A percentile compares a stretch with the other conserved stretches of the same genome.
Conservation (phyloP, 352 stramenopile genomes). For the Phytophthora litchii region DNA sequence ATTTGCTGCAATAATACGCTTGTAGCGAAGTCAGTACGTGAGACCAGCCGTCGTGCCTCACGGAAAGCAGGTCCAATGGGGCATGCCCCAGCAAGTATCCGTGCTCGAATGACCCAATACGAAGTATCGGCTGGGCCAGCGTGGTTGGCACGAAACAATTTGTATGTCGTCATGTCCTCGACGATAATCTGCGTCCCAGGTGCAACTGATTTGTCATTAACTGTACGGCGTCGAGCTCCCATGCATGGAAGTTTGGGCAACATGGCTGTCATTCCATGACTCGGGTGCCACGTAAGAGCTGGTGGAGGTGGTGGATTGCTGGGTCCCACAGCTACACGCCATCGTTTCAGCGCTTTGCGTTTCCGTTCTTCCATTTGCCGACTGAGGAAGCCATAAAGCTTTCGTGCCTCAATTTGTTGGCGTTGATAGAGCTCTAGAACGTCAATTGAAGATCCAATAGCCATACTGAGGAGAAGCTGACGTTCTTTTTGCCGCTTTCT, state of each 20-base stretch:
- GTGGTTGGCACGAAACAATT: conserved; percentile 72
- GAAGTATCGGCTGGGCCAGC: conserved; percentile 66
- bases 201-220: conserved; percentile 24
- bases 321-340: conserved; percentile 32
- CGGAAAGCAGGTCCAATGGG: conserved; percentile 54
- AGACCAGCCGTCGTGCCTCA: conserved; percentile 48
- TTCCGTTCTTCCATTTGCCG: conserved; percentile 39
- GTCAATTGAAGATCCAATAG: conserved; percentile 37
- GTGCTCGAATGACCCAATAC: conserved; percentile 71
- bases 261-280: conserved; percentile 53
- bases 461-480: conserved; percentile 12
- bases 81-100: conserved; percentile 63
- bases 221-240: conserved; percentile 26
- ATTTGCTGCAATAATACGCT: conserved; percentile 71
- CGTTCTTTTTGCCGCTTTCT: conserved; percentile 18
- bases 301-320: conserved; percentile 22
- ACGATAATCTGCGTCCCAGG: conserved; percentile 51
- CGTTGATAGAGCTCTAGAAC: conserved; percentile 51
- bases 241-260: conserved; percentile 59
- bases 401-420: conserved; percentile 46
- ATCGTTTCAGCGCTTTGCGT: conserved; percentile 33
- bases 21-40: conserved; percentile 57
- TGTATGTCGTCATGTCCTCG: conserved; percentile 63
- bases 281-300: conserved; percentile 64
- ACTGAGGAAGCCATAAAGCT: conserved; percentile 51